Evolutionary conservation across 164 flowering plant genomes (phyloP).

Genomic region (Vitis rupestris): DNA sequence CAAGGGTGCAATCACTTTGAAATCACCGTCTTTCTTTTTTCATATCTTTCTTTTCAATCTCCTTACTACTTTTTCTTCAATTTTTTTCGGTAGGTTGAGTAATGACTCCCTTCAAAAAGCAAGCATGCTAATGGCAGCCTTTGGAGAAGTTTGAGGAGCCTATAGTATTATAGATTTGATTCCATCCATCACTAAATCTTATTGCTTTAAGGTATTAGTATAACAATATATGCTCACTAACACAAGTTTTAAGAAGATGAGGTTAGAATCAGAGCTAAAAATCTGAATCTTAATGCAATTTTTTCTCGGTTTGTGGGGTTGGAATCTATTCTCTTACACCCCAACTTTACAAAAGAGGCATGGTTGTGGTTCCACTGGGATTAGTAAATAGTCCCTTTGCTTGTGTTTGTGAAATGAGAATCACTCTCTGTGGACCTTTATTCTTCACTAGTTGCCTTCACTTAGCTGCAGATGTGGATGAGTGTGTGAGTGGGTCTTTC

Average conservation of each 20-base stretch:
- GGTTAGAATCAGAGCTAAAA: not conserved
- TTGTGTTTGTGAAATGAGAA: slow-evolving; percentile 15
- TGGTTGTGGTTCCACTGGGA: slow-evolving; percentile 25
- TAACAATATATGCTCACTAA: not conserved
- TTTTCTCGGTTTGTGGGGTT: slow-evolving; percentile 20
- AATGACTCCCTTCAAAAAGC: slow-evolving; percentile 11
- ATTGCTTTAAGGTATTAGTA: not conserved
- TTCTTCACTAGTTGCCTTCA: slow-evolving; percentile 9
- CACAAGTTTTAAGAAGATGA: slow-evolving; percentile 10
- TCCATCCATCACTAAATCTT: not conserved
- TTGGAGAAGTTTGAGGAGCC: not conserved
- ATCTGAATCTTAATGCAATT: not conserved
- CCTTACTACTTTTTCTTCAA: not conserved
- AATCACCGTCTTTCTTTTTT: no score
- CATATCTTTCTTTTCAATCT: not conserved
- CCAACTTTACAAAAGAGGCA: slow-evolving; percentile 17
- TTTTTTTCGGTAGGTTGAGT: not conserved
- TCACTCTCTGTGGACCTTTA: slow-evolving; percentile 25
- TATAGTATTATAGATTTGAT: not conserved
- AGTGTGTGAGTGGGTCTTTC: slow-evolving; percentile 19
- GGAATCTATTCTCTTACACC: slow-evolving; percentile 26
- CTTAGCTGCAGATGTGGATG: slow-evolving; percentile 14
- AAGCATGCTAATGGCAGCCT: slow-evolving; percentile 25
- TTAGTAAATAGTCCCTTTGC: slow-evolving; percentile 3
- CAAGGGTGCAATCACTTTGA: no score